Conservation (phyloP, 2,329 filamentous ascomycete species). For the Colletotrichum abscissum region DNA sequence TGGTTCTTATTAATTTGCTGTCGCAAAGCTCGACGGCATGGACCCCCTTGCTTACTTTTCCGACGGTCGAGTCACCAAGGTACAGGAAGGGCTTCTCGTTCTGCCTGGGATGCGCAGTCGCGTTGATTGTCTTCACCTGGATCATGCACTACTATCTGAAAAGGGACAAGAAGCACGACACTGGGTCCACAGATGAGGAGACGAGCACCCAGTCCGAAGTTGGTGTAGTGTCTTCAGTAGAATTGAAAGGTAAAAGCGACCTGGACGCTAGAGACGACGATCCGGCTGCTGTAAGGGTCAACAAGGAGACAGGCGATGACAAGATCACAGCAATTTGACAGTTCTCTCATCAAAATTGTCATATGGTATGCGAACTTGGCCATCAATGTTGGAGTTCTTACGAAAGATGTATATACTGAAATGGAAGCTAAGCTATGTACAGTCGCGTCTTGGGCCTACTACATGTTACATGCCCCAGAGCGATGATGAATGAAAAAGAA, state of each 20-base stretch:
- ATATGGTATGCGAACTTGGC: no score
- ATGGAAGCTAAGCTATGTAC: no score
- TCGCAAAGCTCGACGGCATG: slow-evolving; percentile 65
- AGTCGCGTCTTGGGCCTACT: no score
- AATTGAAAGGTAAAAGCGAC: neutral
- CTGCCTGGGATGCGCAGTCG: slow-evolving; percentile 22
- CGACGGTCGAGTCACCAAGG: slow-evolving; percentile 54
- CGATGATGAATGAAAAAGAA: no score
- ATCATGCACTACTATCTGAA: slow-evolving; percentile 27
- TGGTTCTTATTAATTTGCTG: slow-evolving; percentile 47
- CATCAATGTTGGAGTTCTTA: no score
- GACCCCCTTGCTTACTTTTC: slow-evolving; percentile 64
- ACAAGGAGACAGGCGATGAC: neutral
- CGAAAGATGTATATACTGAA: no score
- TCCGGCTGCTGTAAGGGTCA: neutral
- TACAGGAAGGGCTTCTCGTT: slow-evolving; percentile 59
- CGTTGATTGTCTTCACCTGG: slow-evolving; percentile 16
- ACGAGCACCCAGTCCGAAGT: neutral
- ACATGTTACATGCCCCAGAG: no score
- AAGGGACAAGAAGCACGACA: neutral
- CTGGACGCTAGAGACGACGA: neutral
- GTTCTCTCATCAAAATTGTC: no score
- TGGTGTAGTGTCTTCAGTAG: neutral
- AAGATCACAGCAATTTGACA: neutral
- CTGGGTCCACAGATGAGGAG: neutral